Conservation (phyloP, 1,284 basidiomycete species). For the Rhodotorula sp. region DNA sequence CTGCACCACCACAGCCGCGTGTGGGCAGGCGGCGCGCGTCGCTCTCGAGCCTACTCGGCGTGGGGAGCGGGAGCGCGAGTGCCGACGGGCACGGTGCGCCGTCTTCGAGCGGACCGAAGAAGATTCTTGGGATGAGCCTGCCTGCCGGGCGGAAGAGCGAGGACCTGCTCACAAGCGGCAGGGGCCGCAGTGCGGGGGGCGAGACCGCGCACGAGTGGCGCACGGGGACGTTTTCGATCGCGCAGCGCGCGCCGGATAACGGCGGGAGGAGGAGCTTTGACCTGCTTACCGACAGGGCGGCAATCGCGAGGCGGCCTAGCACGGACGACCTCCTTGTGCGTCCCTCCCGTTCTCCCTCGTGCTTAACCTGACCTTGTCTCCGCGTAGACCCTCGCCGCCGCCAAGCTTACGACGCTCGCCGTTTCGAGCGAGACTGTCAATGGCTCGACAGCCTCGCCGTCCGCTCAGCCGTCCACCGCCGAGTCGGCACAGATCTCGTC, state of each 20-base stretch:
- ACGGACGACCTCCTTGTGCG: conserved; percentile 37
- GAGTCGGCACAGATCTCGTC: not conserved
- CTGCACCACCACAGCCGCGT: not conserved
- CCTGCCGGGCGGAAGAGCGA: conserved; percentile 34
- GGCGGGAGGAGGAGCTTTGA: conserved; percentile 29
- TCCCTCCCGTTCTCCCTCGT: not conserved
- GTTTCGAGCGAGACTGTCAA: conserved; percentile 2
- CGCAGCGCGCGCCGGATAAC: not conserved
- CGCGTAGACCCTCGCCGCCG: conserved; percentile 25
- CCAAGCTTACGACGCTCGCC: conserved; percentile 24
- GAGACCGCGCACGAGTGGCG: not conserved
- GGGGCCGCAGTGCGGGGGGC: not conserved
- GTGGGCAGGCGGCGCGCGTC: conserved; percentile 15
- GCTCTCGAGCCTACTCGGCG: conserved; percentile 26
- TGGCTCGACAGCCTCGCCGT: not conserved
- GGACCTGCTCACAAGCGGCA: conserved; percentile 30
- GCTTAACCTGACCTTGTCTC: not conserved
- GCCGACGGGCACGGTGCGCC: conserved; percentile 7
- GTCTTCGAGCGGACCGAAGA: conserved; percentile 8
- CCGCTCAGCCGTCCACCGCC: not conserved
- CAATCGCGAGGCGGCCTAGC: conserved; percentile 23
- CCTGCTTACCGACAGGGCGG: conserved; percentile 14
- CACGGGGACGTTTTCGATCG: not conserved
- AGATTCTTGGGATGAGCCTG: conserved; percentile 37
- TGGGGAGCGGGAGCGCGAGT: not conserved